Conservation (phyloP, 768 basidiomycete genomes). For the Pleurotus pulmonarius region DNA sequence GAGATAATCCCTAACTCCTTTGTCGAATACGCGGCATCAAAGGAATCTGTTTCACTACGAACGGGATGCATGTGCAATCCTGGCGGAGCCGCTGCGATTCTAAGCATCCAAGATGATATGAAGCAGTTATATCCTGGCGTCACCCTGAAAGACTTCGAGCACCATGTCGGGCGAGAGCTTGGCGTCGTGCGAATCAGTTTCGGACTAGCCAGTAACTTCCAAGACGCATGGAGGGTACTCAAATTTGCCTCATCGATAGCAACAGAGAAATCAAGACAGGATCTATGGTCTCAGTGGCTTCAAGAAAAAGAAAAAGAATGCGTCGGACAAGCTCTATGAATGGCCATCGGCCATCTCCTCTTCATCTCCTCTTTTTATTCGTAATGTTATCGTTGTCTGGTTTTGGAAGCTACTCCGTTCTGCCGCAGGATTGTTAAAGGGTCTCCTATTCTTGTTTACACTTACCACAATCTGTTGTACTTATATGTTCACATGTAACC, state of each 20-base stretch:
- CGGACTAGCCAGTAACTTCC: conserved; percentile 75
- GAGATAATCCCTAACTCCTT: conserved; percentile 70
- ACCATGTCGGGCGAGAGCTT: conserved; percentile 57
- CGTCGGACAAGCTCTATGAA: conserved; percentile 30
- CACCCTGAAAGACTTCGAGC: conserved; percentile 60
- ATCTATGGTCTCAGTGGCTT: conserved; percentile 39
- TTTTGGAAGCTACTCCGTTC: neutral
- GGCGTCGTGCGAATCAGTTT: conserved; percentile 77
- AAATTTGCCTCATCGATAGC: conserved; percentile 45
- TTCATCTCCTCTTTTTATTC: conserved; percentile 5
- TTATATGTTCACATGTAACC: conserved; percentile 5
- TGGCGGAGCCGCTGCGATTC: conserved; percentile 70
- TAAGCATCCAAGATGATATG: conserved; percentile 68
- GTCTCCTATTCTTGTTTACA: neutral
- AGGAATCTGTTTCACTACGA: conserved; percentile 65
- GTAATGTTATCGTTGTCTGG: conserved; percentile 1
- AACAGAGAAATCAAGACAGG: conserved; percentile 28
- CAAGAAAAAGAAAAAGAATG: conserved; percentile 13
- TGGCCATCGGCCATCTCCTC: neutral
- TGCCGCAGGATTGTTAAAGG: neutral
- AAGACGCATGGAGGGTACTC: conserved; percentile 63
- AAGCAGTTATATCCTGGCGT: conserved; percentile 52
- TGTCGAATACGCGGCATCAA: conserved; percentile 65
- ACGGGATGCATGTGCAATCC: conserved; percentile 91
- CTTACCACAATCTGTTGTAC: conserved; percentile 7